phyloP scores from a whole-genome alignment of 495 filamentous ascomycete species.

The Coniosporium apollinis region DNA sequence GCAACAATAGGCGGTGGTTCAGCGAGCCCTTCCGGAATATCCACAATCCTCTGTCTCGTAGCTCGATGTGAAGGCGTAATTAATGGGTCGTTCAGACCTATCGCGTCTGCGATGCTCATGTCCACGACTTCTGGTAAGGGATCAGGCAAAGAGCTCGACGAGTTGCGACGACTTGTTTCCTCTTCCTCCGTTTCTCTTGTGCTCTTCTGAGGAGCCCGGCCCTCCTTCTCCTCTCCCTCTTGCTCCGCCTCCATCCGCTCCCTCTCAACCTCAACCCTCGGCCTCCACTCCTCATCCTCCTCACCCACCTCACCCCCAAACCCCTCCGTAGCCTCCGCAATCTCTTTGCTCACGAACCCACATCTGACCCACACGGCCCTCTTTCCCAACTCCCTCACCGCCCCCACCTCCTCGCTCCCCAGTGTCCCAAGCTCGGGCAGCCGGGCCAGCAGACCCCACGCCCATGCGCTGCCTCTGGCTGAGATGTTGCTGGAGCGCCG shows the following conservation, averaged over 20 bases:
- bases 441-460: slow-evolving; percentile 44
- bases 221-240: slow-evolving; percentile 3
- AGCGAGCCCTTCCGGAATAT: too few species aligned
- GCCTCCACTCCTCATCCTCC: too few species aligned
- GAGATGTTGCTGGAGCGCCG: slow-evolving; percentile 29
- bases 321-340: slow-evolving; percentile 13
- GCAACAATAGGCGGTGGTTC: too few species aligned
- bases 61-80: too few species aligned
- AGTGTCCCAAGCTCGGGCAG: slow-evolving; percentile 40
- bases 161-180: background rate
- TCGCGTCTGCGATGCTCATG: too few species aligned
- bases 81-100: too few species aligned
- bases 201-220: too few species aligned
- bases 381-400: slow-evolving; percentile 42
- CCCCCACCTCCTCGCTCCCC: slow-evolving; percentile 37
- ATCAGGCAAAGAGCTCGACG: too few species aligned
- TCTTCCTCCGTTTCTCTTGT: background rate
- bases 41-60: too few species aligned
- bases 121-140: too few species aligned
- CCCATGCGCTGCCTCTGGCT: slow-evolving; percentile 37
- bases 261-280: slow-evolving; percentile 1
- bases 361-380: slow-evolving; percentile 28
- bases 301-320: slow-evolving; percentile 8
- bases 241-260: background rate
- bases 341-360: slow-evolving; percentile 13